These are phyloP conservation scores for Roridomyces roridus DNA, from an alignment of 768 basidiomycete species.

Conservation along the genomic window DNA sequence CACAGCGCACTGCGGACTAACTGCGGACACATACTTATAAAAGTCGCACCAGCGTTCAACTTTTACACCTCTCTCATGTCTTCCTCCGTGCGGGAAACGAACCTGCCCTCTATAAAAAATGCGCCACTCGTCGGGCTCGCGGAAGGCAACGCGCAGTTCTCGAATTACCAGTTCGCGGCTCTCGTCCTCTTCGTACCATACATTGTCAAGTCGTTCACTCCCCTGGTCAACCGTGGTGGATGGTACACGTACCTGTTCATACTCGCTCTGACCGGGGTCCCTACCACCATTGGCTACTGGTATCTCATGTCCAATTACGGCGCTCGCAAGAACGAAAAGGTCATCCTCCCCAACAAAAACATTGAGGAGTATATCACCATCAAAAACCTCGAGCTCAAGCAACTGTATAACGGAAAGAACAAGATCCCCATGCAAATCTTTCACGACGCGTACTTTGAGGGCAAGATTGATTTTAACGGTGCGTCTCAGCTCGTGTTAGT, in stretches of 20 bases:
- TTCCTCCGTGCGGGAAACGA: slow-evolving; percentile 45
- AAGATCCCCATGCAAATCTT: slow-evolving; percentile 99
- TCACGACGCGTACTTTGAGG: slow-evolving; percentile 97
- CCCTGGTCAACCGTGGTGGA: slow-evolving; percentile 83
- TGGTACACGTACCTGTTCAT: slow-evolving; percentile 88
- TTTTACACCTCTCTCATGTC: slow-evolving; percentile 15
- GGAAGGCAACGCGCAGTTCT: slow-evolving; percentile 87
- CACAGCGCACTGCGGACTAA: too few species aligned
- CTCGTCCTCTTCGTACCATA: slow-evolving; percentile 84
- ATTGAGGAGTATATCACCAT: slow-evolving; percentile 92
- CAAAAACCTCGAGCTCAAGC: slow-evolving; percentile 82
- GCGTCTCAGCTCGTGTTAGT: slow-evolving; percentile 26
- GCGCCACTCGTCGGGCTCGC: slow-evolving; percentile 82
- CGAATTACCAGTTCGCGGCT: slow-evolving; percentile 78
- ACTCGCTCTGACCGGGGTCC: slow-evolving; percentile 73
- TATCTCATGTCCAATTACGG: slow-evolving; percentile 84
- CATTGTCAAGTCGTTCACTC: slow-evolving; percentile 81
- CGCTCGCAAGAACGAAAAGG: slow-evolving; percentile 82
- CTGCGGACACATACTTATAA: too few species aligned
- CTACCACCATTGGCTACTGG: slow-evolving; percentile 90
- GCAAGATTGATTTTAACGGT: slow-evolving; percentile 97
- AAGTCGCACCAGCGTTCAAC: slow-evolving; percentile 20
- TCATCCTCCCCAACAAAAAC: slow-evolving; percentile 81
- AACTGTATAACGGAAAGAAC: slow-evolving; percentile 78
- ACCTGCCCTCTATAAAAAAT: slow-evolving; percentile 81